Percentiles rank a stretch among this genome's conserved stretches.
These are phyloP conservation scores for Pseudonitzschia pungens DNA, from an alignment of 108 stramenopile species.

Conservation along the genomic window DNA sequence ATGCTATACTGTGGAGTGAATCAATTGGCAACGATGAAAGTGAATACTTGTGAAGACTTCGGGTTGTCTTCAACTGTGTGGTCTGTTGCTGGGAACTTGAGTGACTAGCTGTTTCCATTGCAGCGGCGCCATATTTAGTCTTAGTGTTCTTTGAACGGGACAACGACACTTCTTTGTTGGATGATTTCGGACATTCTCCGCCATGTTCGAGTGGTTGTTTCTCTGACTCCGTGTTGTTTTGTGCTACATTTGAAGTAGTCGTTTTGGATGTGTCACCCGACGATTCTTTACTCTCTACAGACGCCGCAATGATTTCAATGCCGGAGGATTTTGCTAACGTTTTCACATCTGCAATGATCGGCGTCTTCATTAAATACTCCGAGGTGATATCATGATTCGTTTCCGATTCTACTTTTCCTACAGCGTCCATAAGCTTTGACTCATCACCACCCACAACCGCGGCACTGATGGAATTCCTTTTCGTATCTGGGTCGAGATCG, in stretches of 20 bases:
- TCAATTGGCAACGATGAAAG: conserved; percentile 42
- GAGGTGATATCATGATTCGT: background rate
- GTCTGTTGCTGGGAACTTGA: background rate
- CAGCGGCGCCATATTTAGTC: too few species aligned
- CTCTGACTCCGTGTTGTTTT: background rate
- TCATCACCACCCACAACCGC: background rate
- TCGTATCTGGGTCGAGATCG: too few species aligned
- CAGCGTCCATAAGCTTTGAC: background rate
- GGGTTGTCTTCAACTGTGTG: background rate
- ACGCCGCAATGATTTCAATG: background rate
- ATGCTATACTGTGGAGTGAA: conserved; percentile 56
- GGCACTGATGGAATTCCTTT: background rate
- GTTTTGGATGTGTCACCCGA: background rate
- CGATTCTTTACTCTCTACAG: background rate
- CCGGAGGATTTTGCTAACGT: background rate
- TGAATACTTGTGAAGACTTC: background rate
- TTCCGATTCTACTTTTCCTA: background rate
- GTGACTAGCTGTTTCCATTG: too few species aligned
- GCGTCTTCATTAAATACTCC: background rate
- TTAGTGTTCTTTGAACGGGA: background rate
- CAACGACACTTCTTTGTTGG: background rate
- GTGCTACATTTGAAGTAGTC: background rate
- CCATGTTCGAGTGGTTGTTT: background rate
- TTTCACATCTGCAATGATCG: background rate
- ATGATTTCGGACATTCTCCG: background rate